A percentile compares a stretch with the other conserved stretches of the same genome.
These are phyloP conservation scores for Rosellinia necatrix DNA, from an alignment of 2,329 filamentous ascomycete species.

Conservation along the genomic window DNA sequence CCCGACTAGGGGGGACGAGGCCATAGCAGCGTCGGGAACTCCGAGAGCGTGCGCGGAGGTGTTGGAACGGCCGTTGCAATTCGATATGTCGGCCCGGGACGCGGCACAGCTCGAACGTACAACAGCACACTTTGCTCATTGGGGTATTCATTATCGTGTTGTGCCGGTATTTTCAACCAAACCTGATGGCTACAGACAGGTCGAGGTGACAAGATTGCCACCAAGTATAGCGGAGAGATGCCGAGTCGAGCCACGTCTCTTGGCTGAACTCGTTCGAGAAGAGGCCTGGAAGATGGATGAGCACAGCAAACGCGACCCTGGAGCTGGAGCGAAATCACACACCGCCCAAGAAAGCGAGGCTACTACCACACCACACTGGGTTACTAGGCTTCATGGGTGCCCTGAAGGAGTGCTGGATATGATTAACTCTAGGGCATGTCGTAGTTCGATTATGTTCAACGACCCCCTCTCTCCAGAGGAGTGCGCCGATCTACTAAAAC, in stretches of 20 bases:
- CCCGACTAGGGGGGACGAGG: background rate
- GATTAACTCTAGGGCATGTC: conserved; percentile 75
- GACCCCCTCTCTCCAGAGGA: conserved; percentile 64
- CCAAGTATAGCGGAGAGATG: conserved; percentile 77
- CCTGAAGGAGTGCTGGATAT: conserved; percentile 77
- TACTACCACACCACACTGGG: conserved; percentile 51
- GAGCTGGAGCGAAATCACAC: background rate
- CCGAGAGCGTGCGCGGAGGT: conserved; percentile 40
- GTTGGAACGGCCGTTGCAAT: conserved; percentile 61
- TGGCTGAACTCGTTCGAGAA: conserved; percentile 74
- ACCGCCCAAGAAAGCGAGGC: conserved; percentile 1
- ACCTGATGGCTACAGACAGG: conserved; percentile 20
- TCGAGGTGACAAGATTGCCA: conserved; percentile 67
- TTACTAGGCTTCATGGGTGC: conserved; percentile 67
- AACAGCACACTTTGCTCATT: conserved; percentile 64
- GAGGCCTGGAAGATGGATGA: conserved; percentile 73
- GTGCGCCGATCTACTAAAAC: conserved; percentile 61
- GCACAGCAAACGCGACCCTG: conserved; percentile 34
- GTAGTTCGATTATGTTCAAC: conserved; percentile 87
- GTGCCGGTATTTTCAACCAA: conserved; percentile 12
- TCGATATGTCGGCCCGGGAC: conserved; percentile 69
- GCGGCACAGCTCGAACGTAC: conserved; percentile 59
- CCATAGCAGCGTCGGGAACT: background rate
- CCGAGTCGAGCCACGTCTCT: conserved; percentile 68
- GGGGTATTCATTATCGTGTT: conserved; percentile 74